A percentile compares a stretch with the other conserved stretches of the same genome.
These are phyloP conservation scores for Microthlaspi erraticum DNA, from an alignment of 345 rosid species.

Conservation along the genomic window DNA sequence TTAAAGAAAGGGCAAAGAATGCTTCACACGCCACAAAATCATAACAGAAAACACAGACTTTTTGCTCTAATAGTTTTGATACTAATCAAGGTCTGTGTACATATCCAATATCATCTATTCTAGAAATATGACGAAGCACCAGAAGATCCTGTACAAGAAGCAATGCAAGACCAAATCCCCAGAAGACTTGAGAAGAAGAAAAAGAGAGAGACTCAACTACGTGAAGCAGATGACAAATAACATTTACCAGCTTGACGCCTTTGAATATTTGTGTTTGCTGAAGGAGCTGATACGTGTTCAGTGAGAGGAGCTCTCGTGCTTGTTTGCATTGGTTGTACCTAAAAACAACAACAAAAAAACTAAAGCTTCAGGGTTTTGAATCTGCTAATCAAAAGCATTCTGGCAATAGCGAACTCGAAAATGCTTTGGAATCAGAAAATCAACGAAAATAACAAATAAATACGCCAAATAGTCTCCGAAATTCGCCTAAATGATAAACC, in stretches of 20 bases:
- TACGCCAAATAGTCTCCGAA: conserved; percentile 5
- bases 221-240: not conserved
- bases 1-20: no score
- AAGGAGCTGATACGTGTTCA: conserved; percentile 29
- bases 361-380: conserved; percentile 9
- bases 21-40: conserved; percentile 21
- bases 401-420: conserved; percentile 11
- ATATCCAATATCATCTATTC: conserved; percentile 18
- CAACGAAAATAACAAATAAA: not conserved
- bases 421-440: conserved; percentile 13
- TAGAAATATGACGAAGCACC: not conserved
- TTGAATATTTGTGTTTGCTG: conserved; percentile 41
- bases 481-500: conserved; percentile 28
- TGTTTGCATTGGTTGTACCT: conserved; percentile 50
- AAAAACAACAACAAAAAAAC: not conserved
- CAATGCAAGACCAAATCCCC: not conserved
- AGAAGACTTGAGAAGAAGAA: not conserved
- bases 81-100: conserved; percentile 10
- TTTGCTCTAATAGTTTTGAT: not conserved
- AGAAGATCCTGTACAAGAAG: conserved; percentile 12
- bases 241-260: conserved; percentile 54
- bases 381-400: conserved; percentile 12
- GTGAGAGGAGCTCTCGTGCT: conserved; percentile 45
- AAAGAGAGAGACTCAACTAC: not conserved
- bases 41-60: conserved; percentile 4